A percentile compares a stretch with the other conserved stretches of the same genome.
phyloP scores from a whole-genome alignment of 768 basidiomycete genomes.

The Trametes cinnabarina region DNA sequence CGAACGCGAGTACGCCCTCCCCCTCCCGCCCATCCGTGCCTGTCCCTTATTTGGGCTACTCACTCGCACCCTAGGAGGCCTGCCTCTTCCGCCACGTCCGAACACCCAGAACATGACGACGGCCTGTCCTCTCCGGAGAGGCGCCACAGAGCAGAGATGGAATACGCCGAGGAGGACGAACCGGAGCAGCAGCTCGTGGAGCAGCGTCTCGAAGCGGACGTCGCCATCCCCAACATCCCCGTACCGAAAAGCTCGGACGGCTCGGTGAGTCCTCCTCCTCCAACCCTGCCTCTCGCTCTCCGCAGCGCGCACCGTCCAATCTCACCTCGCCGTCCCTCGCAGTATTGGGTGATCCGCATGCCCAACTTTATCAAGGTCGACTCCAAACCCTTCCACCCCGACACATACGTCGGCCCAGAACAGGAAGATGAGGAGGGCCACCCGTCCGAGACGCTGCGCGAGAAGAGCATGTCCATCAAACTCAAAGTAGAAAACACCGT shows the following conservation, averaged over 20 bases:
- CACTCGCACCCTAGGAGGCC: slow-evolving; percentile 22
- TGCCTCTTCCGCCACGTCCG: slow-evolving; percentile 27
- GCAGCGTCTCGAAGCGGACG: slow-evolving; percentile 61
- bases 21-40: background rate
- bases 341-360: slow-evolving; percentile 92
- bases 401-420: slow-evolving; percentile 81
- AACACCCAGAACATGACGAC: slow-evolving; percentile 47
- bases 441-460: slow-evolving; percentile 58
- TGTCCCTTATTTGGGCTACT: background rate
- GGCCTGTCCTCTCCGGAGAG: slow-evolving; percentile 61
- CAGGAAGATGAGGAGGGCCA: slow-evolving; percentile 67
- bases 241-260: slow-evolving; percentile 78
- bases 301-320: slow-evolving; percentile 3
- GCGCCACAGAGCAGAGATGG: slow-evolving; percentile 60
- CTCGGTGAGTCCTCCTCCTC: slow-evolving; percentile 51
- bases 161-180: slow-evolving; percentile 73
- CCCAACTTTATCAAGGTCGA: slow-evolving; percentile 94
- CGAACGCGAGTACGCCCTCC: slow-evolving; percentile 37
- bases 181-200: slow-evolving; percentile 54
- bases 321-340: slow-evolving; percentile 1
- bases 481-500: slow-evolving; percentile 92
- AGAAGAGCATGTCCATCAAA: slow-evolving; percentile 82
- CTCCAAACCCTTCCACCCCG: slow-evolving; percentile 84
- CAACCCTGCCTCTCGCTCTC: background rate
- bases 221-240: slow-evolving; percentile 85